These are phyloP conservation scores for Populus deltoides DNA, from an alignment of 345 rosid genomes.

Conservation along the genomic window DNA sequence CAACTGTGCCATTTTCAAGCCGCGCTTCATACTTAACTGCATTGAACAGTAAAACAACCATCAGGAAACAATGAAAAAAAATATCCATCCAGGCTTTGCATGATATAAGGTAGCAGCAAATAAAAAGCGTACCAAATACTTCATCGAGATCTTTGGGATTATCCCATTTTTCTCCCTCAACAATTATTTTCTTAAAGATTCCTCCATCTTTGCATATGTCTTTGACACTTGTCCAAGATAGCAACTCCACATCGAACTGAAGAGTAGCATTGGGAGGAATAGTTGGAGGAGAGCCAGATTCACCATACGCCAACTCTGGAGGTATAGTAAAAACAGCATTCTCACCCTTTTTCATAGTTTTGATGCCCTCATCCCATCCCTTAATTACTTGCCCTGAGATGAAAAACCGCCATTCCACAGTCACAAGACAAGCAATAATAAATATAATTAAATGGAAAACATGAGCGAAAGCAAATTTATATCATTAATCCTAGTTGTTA, in stretches of 20 bases:
- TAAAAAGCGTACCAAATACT: slow-evolving; percentile 51
- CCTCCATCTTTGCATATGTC: slow-evolving; percentile 91
- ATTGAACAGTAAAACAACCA: not conserved
- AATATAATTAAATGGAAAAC: not conserved
- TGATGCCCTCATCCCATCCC: slow-evolving; percentile 97
- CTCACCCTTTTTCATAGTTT: slow-evolving; percentile 95
- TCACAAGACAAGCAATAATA: not conserved
- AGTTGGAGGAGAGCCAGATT: slow-evolving; percentile 80
- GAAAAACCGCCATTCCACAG: not conserved
- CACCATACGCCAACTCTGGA: slow-evolving; percentile 77
- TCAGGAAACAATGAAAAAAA: not conserved
- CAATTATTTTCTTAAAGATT: slow-evolving; percentile 63
- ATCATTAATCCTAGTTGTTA: too few relatives aligned
- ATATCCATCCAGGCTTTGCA: too few relatives aligned
- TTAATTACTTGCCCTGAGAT: slow-evolving; percentile 78
- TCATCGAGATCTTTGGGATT: slow-evolving; percentile 78
- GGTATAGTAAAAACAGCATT: slow-evolving; percentile 87
- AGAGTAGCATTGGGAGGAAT: slow-evolving; percentile 89
- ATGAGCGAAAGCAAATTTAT: not conserved
- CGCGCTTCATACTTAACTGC: slow-evolving; percentile 71
- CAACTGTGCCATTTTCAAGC: slow-evolving; percentile 71
- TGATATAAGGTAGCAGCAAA: too few relatives aligned
- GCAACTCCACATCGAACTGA: slow-evolving; percentile 75
- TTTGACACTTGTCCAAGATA: slow-evolving; percentile 76
- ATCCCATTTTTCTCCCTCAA: slow-evolving; percentile 75